Conservation (phyloP, 2,329 filamentous ascomycete genomes). For the Huntiella bhutanensis region DNA sequence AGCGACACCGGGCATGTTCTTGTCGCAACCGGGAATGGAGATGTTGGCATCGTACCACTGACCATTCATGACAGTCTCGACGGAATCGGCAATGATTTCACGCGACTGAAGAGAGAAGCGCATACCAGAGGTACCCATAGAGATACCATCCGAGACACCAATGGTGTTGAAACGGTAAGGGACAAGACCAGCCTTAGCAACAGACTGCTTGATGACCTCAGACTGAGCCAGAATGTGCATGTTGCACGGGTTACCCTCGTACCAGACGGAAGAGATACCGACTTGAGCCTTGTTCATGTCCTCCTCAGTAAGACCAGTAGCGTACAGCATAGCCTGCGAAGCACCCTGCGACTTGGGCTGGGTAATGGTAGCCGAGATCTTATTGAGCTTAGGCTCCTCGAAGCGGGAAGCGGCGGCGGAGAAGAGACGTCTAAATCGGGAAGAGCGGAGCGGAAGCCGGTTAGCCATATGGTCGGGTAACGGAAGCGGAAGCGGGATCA, state of each 20-base stretch:
- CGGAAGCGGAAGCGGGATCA: background rate
- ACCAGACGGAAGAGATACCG: constrained; percentile 96
- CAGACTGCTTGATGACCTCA: constrained; percentile 45
- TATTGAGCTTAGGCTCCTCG: constrained; percentile 47
- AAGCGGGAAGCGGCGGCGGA: constrained; percentile 29
- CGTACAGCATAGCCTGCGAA: constrained; percentile 97
- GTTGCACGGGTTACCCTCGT: constrained; percentile 95
- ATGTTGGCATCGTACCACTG: constrained; percentile 90
- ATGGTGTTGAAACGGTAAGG: constrained; percentile 99
- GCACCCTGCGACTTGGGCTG: constrained; percentile 97
- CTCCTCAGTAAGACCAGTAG: constrained; percentile 65
- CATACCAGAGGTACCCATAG: constrained; percentile 97
- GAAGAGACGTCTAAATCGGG: constrained; percentile 26
- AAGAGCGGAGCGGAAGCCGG: background rate
- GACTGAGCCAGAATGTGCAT: constrained; percentile 94
- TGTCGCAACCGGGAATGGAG: constrained; percentile 83
- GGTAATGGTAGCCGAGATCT: constrained; percentile 66
- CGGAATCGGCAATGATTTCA: constrained; percentile 84
- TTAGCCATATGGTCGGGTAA: background rate
- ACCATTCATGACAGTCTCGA: constrained; percentile 82
- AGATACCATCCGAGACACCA: constrained; percentile 91
- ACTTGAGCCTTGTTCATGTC: constrained; percentile 96
- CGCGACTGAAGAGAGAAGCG: constrained; percentile 78
- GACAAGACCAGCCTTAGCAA: constrained; percentile 54
- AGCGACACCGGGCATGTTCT: constrained; percentile 89